Base-by-base conservation (phyloP, 129 eudicot genomes). In the Logfia minima region DNA sequence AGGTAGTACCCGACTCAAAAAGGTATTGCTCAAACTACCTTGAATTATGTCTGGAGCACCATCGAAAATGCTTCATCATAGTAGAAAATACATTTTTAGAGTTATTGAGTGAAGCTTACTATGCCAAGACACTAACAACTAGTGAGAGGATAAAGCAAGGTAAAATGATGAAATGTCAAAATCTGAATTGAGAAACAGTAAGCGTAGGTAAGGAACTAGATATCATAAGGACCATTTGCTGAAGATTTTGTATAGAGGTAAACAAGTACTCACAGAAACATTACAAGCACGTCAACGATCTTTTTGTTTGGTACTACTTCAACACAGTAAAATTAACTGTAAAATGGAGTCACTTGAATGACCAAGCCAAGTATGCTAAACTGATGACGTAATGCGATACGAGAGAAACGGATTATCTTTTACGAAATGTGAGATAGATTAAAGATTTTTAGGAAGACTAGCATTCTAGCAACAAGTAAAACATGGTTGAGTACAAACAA, bases 311-410 rank as follows among this genome's bases (percentile, higher is more conserved):
- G 62, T n/a, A 55, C 10, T 6, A 5, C 22, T 13, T 19, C 63
- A 56, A 4, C 62, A 55, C 61, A 5, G 61, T 55, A 55, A 55
- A 52, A 4, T 5, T n/a, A 56, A 13, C 53, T 56, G 23, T 56
- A 56, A n/a, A 56, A n/a, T 56, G 62, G 8, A n/a, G 24, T 56
- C 62, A 17, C 22, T 18, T 56, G 23, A 24, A 56, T 56, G 23
- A 56, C 62, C 62, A 56, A 56, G 62, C 62, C 62, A 19, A 56
- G 23, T 56, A 56, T 56, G 21, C 62, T 24, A n/a, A 56, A n/a
- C 19, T 55, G 19, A 55, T n/a, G 23, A n/a, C 22, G 61, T 55
- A 55, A 55, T 18, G 22, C 3, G 22, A 55, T 55, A 7, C 19
- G 3, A n/a, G 24, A 16, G 5, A 53, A 0, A 55, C 6, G 10